Evolutionary conservation across 2,329 filamentous ascomycete species (phyloP), one percentile per base, ranked within the genome.

Genomic region (Hypoxylon sp.): DNA sequence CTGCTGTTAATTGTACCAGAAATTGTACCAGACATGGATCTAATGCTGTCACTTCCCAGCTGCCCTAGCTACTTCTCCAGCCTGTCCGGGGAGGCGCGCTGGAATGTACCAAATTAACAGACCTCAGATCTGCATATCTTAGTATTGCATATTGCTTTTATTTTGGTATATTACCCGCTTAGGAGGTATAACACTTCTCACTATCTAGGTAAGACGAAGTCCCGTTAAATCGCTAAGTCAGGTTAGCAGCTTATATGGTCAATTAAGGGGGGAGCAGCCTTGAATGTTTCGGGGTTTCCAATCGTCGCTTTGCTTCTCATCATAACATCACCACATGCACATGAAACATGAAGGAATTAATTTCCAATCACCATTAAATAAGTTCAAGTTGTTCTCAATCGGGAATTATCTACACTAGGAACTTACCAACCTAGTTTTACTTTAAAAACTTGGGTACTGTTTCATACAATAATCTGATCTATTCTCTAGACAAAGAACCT

Each of bases 41-140:
- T 32, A 45, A 63, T 63, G 51, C 60, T 63, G 60, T 59, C 60
- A 63, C 46, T 58, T 32, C 43, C 21, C 21, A 14, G 19, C 13
- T 23, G 6, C 5, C 21, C 17, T 19, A 28, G 13, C 17, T 45
- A 36, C 11, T 17, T 51, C 46, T 32, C 55, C 61, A 64, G 55
- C 55, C 30, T 53, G 52, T 55, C 55, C 49, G 61, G 55, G 41
- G 52, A 46, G 38, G 32, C 38, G 48, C 32, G 32, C 41, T 43
- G 61, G 61, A 62, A 62, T 34, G 19, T 46, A 30, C 53, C 41
- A 57, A 34, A 58, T 58, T 58, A 36, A 49, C 11, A 2, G 32
- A 32, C 43, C 17, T 19, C 28, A 6, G 17, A 5, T 1, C 34
- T 36, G 34, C 11, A 36, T 21, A 19, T 45, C 17, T n/a, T n/a